Evolutionary conservation across 2,329 filamentous ascomycete genomes (phyloP).

Genomic region (Claviceps digitariae): DNA sequence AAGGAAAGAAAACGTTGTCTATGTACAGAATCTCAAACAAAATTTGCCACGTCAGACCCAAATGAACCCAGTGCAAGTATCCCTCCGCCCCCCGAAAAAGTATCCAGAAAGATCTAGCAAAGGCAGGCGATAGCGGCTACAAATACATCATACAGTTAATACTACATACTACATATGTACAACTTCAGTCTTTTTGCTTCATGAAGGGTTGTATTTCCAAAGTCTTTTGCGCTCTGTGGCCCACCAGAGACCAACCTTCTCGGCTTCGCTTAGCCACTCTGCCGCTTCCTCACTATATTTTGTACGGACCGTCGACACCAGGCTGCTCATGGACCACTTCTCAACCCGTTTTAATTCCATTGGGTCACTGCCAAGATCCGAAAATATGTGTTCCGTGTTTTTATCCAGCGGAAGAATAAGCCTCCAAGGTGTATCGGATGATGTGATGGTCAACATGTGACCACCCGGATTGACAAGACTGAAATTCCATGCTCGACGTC

Average conservation of each 20-base stretch:
- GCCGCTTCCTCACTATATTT: conserved; percentile 11
- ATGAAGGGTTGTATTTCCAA: conserved; percentile 5
- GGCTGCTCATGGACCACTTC: conserved; percentile 6
- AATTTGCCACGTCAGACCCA: not conserved
- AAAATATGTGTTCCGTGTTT: conserved; percentile 17
- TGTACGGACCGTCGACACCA: conserved; percentile 6
- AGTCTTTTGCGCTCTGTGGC: conserved; percentile 14
- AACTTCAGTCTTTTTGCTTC: not conserved
- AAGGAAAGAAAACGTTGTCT: not conserved
- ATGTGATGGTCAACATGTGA: conserved; percentile 15
- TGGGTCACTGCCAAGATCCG: conserved; percentile 15
- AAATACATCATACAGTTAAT: too few relatives aligned
- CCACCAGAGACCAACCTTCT: conserved; percentile 19
- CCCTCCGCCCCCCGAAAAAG: too few relatives aligned
- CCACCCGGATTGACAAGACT: conserved; percentile 19
- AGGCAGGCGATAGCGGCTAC: too few relatives aligned
- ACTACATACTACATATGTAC: not conserved
- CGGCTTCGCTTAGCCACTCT: conserved; percentile 17
- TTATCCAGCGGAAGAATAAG: conserved; percentile 17
- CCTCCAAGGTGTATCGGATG: conserved; percentile 13
- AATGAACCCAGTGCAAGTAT: not conserved
- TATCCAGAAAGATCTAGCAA: not conserved
- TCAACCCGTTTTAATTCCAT: conserved; percentile 13
- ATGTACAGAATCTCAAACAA: too few relatives aligned
- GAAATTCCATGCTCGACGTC: conserved; percentile 19